phyloP scores from a whole-genome alignment of 371 early-diverging fungal genomes.

The Fennellomyces sp. region DNA sequence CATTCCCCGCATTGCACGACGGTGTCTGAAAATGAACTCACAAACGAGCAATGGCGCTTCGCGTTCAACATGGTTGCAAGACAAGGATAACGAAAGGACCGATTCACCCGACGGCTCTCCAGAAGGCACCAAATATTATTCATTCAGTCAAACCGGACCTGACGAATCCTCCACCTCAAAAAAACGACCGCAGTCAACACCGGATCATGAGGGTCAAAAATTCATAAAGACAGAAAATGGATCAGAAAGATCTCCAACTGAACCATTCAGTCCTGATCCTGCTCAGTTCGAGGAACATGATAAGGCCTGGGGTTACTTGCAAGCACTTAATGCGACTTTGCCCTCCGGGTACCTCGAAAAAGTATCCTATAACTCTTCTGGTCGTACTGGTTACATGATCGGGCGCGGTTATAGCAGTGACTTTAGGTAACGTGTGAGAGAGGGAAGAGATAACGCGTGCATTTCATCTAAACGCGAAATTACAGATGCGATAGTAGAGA shows the following conservation, averaged over 20 bases:
- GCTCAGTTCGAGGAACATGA: constrained; percentile 30
- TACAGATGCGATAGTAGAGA: constrained; percentile 16
- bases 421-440: no score
- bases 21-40: no score
- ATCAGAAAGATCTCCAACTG: not conserved
- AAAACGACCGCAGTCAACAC: not conserved
- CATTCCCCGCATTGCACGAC: no score
- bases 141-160: not conserved
- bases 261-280: not conserved
- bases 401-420: constrained; percentile 71
- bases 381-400: constrained; percentile 65
- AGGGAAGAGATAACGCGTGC: no score
- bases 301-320: constrained; percentile 59
- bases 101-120: not conserved
- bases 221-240: not conserved
- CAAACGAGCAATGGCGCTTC: not conserved
- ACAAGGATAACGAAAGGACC: not conserved
- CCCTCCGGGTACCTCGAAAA: constrained; percentile 25
- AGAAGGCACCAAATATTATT: not conserved
- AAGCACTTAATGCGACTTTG: constrained; percentile 44
- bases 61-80: not conserved
- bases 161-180: not conserved
- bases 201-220: not conserved
- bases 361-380: constrained; percentile 21
- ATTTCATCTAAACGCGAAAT: constrained; percentile 7